Percentiles rank a stretch among this genome's conserved stretches.
Evolutionary conservation across 768 basidiomycete genomes (phyloP).

Genomic region (Candolleomyces eurysporus): DNA sequence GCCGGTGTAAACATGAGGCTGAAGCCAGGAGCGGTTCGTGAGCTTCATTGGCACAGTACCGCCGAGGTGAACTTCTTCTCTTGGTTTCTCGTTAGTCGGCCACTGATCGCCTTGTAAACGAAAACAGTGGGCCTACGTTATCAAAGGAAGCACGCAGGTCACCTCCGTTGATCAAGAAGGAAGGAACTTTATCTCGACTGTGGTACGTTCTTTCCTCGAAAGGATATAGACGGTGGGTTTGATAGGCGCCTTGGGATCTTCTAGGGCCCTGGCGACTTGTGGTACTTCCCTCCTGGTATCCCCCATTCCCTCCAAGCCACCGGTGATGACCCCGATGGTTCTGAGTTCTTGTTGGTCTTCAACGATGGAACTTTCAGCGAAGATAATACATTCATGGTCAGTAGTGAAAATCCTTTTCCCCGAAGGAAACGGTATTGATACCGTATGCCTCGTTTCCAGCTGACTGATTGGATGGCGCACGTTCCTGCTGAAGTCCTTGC

Average conservation of each 20-base stretch:
- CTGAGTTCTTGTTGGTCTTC: conserved; percentile 56
- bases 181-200: conserved; percentile 47
- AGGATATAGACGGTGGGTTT: no score
- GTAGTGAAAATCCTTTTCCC: not conserved
- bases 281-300: conserved; percentile 57
- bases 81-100: not conserved
- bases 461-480: conserved; percentile 57
- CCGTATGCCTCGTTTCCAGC: conserved; percentile 18
- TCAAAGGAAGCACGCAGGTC: conserved; percentile 48
- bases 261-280: conserved; percentile 47
- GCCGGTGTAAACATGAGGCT: conserved; percentile 54
- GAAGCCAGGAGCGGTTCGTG: conserved; percentile 48
- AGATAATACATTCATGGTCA: conserved; percentile 50
- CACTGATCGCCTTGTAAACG: conserved; percentile 5
- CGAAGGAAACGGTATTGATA: not conserved
- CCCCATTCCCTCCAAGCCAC: conserved; percentile 58
- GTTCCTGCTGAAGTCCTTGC: conserved; percentile 54
- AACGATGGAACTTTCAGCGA: conserved; percentile 51
- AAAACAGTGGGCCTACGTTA: conserved; percentile 49
- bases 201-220: conserved; percentile 31
- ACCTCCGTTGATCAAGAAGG: conserved; percentile 48
- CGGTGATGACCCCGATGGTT: conserved; percentile 39
- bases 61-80: conserved; percentile 32
- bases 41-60: conserved; percentile 55
- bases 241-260: not conserved